A percentile compares a stretch with the other conserved stretches of the same genome.
phyloP scores from a whole-genome alignment of 805 yeast species.

The Candida corydali region DNA sequence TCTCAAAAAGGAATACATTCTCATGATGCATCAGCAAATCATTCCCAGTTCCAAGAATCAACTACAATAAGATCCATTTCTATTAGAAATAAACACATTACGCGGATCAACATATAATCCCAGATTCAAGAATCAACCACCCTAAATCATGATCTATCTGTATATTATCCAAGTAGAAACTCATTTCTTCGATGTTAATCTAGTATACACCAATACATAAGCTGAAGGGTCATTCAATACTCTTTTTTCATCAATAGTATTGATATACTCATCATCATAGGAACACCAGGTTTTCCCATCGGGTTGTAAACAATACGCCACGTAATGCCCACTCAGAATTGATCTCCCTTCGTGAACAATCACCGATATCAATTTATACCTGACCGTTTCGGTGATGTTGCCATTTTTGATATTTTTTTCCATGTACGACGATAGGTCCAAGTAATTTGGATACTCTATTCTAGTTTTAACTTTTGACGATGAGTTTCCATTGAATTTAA shows the following conservation, averaged over 20 bases:
- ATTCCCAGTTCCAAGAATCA: no score
- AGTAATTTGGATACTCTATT: constrained; percentile 71
- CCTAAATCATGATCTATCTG: no score
- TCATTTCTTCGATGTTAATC: constrained; percentile 54
- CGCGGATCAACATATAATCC: no score
- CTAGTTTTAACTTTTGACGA: constrained; percentile 86
- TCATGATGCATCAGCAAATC: no score
- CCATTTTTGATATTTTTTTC: constrained; percentile 10
- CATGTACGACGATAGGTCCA: constrained; percentile 64
- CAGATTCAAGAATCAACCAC: no score
- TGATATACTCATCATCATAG: constrained; percentile 89
- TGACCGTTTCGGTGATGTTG: constrained; percentile 25
- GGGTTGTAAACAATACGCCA: constrained; percentile 88
- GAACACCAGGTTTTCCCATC: constrained; percentile 82
- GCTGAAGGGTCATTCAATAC: constrained; percentile 86
- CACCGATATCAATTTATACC: constrained; percentile 73
- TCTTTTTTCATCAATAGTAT: constrained; percentile 63
- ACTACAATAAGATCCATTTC: no score
- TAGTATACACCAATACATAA: constrained; percentile 80
- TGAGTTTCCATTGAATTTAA: constrained; percentile 77
- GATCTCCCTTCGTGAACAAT: constrained; percentile 95
- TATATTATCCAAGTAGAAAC: no score
- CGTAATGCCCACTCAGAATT: constrained; percentile 87
- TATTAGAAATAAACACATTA: no score
- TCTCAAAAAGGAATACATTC: no score